A percentile compares a stretch with the other conserved stretches of the same genome.
phyloP scores from a whole-genome alignment of 2,329 filamentous ascomycete species.

The Zopfia rhizophila region DNA sequence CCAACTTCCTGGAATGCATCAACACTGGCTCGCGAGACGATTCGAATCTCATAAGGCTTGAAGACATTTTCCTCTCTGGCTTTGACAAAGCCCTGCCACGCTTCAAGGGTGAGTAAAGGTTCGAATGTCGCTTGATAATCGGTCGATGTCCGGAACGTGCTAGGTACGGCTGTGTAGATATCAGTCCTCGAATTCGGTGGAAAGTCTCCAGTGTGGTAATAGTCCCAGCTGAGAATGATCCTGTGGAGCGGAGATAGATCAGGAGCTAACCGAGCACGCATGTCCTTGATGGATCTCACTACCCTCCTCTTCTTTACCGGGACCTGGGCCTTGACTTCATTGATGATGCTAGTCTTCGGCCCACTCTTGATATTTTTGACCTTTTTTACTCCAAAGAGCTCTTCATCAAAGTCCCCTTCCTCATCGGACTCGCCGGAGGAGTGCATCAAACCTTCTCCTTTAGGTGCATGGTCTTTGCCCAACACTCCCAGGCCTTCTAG shows the following conservation, averaged over 20 bases:
- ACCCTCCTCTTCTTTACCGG: slow-evolving; percentile 88
- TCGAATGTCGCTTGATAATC: slow-evolving; percentile 92
- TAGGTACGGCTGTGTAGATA: slow-evolving; percentile 78
- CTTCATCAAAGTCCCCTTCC: slow-evolving; percentile 68
- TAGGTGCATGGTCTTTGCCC: slow-evolving; percentile 80
- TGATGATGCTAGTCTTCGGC: slow-evolving; percentile 49
- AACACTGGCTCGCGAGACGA: slow-evolving; percentile 87
- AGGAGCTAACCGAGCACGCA: slow-evolving; percentile 90
- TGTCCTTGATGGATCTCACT: slow-evolving; percentile 86
- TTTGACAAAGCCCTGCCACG: slow-evolving; percentile 93
- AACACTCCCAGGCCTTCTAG: slow-evolving; percentile 75
- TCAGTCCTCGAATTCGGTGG: slow-evolving; percentile 78
- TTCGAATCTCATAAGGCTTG: slow-evolving; percentile 85
- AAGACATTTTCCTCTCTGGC: slow-evolving; percentile 85
- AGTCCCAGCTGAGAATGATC: slow-evolving; percentile 91
- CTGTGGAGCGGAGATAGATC: slow-evolving; percentile 87
- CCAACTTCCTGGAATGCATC: slow-evolving; percentile 94
- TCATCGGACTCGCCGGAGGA: slow-evolving; percentile 73
- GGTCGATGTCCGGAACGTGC: slow-evolving; percentile 77
- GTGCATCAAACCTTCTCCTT: slow-evolving; percentile 90
- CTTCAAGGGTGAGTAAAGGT: slow-evolving; percentile 88
- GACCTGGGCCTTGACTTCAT: slow-evolving; percentile 59
- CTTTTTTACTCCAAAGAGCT: slow-evolving; percentile 70
- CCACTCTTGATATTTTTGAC: slow-evolving; percentile 58
- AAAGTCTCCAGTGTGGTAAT: slow-evolving; percentile 87